Evolutionary conservation across 2,329 filamentous ascomycete genomes (phyloP).

Genomic region (Diaporthe sp.): DNA sequence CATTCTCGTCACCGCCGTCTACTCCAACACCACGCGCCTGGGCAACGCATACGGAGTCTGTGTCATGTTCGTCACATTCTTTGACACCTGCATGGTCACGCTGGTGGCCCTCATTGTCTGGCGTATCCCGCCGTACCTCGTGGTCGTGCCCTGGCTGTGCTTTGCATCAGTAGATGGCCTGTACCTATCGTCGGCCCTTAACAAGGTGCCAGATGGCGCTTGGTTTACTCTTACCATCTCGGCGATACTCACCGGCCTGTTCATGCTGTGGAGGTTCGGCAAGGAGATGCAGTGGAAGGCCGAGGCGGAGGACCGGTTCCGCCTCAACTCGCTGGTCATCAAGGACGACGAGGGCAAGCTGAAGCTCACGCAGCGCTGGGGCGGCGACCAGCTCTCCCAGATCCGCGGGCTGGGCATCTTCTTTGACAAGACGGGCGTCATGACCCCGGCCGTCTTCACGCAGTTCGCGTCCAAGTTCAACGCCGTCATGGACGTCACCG

Average conservation of each 20-base stretch:
- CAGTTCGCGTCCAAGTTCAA: slow-evolving; percentile 80
- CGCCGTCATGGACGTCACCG: slow-evolving; percentile 73
- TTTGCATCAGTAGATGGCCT: slow-evolving; percentile 75
- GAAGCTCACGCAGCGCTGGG: slow-evolving; percentile 55
- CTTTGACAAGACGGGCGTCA: slow-evolving; percentile 80
- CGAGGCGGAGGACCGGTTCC: slow-evolving; percentile 72
- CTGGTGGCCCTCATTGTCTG: slow-evolving; percentile 80
- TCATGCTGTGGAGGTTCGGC: slow-evolving; percentile 82
- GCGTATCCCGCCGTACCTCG: slow-evolving; percentile 70
- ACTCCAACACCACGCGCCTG: slow-evolving; percentile 76
- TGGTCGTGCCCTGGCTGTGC: slow-evolving; percentile 71
- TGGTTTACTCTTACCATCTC: slow-evolving; percentile 81
- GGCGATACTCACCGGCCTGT: slow-evolving; percentile 70
- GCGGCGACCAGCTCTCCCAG: slow-evolving; percentile 57
- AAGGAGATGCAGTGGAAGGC: slow-evolving; percentile 82
- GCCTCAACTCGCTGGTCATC: slow-evolving; percentile 55
- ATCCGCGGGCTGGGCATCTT: slow-evolving; percentile 76
- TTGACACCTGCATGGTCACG: slow-evolving; percentile 80
- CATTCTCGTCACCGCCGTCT: slow-evolving; percentile 78
- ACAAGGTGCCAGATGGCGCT: slow-evolving; percentile 79
- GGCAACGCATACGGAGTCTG: slow-evolving; percentile 83
- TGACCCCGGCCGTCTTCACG: slow-evolving; percentile 75
- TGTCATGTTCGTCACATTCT: slow-evolving; percentile 83
- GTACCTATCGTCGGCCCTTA: slow-evolving; percentile 76
- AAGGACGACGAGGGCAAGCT: slow-evolving; percentile 46